These are phyloP conservation scores for Trichoderma atrobrunneum DNA, from an alignment of 2,329 filamentous ascomycete genomes.

Conservation along the genomic window DNA sequence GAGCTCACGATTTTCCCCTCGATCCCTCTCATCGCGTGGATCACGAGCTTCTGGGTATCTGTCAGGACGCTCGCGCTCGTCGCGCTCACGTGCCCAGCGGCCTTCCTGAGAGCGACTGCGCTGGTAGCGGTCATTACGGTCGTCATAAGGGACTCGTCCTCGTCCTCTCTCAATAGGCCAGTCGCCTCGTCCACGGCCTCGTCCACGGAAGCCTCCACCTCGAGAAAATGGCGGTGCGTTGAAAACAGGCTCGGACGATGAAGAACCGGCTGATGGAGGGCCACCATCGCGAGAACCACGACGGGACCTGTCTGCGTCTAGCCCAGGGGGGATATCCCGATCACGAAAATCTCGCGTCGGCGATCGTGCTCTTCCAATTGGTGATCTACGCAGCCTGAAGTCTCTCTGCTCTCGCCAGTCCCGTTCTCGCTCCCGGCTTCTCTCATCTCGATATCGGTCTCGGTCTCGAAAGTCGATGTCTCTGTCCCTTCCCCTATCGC, in stretches of 20 bases:
- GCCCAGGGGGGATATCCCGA: slow-evolving; percentile 56
- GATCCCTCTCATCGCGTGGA: slow-evolving; percentile 48
- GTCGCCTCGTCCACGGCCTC: slow-evolving; percentile 45
- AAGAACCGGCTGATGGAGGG: slow-evolving; percentile 67
- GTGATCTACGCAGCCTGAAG: slow-evolving; percentile 53
- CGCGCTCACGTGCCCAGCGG: slow-evolving; percentile 55
- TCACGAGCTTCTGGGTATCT: slow-evolving; percentile 44
- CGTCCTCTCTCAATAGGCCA: slow-evolving; percentile 48
- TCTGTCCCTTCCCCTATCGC: slow-evolving; percentile 58
- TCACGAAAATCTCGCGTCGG: slow-evolving; percentile 64
- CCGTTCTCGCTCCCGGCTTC: slow-evolving; percentile 55
- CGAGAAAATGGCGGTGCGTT: slow-evolving; percentile 50
- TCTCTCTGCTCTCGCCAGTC: slow-evolving; percentile 43
- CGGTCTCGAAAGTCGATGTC: slow-evolving; percentile 59
- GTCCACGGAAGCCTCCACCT: slow-evolving; percentile 57
- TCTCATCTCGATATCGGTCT: slow-evolving; percentile 59
- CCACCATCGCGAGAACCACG: slow-evolving; percentile 68
- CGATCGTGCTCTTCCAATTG: slow-evolving; percentile 58
- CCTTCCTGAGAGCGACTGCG: slow-evolving; percentile 66
- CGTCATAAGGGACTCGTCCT: slow-evolving; percentile 58
- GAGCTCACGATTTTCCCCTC: slow-evolving; percentile 41
- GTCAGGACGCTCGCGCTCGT: slow-evolving; percentile 51
- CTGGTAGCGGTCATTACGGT: slow-evolving; percentile 59
- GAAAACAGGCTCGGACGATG: slow-evolving; percentile 65
- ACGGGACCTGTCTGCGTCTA: slow-evolving; percentile 65